Base-by-base conservation (phyloP, 83 land plant species). In the Diphasiastrum complanatum region DNA sequence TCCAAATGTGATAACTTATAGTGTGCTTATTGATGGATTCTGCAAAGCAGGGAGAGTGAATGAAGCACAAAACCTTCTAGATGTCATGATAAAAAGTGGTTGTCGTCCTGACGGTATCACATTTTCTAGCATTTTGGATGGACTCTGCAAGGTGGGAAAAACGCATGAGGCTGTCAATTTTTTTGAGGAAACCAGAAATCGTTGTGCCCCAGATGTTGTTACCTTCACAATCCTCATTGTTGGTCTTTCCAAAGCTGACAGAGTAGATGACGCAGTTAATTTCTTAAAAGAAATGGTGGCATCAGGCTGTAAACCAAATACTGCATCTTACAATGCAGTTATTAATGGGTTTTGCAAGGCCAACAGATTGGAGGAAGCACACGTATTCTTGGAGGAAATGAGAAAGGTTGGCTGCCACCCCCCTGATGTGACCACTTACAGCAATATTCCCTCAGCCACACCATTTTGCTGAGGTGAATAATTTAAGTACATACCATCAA, bases 151-250 rank as follows among this genome's bases (percentile, higher is more conserved):
- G 53, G 64, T 36, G 10, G 77, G 71, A 11, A 77, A 49, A 55
- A 23, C 40, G 0, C 32, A 72, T 40, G 79, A 79, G 34, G 82
- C 88, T 68, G 61, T 67, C 34, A 58, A 75, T 30, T 45, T 78
- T 38, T 65, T 91, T 29, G 81, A 80, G 46, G 80, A 84, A 33
- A 78, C 84, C 83, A 41, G 75, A 31, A 74, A 61, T 33, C 76
- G 81, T 8, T 47, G 70, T 29, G 32, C 48, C 3, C 97, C 84
- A 27, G 74, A 81, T 41, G 22, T 73, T n/a, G 40, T 62, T 40
- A 55, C 79, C 8, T 87, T 82, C 63, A 72, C 32, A 10, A 43
- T 78, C 6, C 54, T 91, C 36, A 78, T 91, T 43, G 77, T 60
- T 60, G 77, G 67, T 22, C 79, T 82, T 51, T 77, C 71, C 20